Evolutionary conservation across 805 yeast species (phyloP).

Genomic region (Yamadazyma akitaensis): DNA sequence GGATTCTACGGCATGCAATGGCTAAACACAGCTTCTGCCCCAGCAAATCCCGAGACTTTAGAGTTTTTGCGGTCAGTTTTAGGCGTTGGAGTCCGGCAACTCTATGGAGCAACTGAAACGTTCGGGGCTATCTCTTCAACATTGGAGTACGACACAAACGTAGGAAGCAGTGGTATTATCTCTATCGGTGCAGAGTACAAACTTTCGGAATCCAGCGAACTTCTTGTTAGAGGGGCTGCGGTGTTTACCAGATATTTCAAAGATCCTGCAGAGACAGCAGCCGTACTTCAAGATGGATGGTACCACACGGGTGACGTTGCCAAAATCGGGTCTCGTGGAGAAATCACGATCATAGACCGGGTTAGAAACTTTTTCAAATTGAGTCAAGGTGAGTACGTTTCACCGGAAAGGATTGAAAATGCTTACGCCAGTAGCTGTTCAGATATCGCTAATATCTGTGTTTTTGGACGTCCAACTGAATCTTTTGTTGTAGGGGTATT

Average conservation of each 20-base stretch:
- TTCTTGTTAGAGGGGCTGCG: conserved; percentile 54
- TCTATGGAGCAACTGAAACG: conserved; percentile 71
- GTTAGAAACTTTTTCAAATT: conserved; percentile 43
- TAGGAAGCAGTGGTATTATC: conserved; percentile 48
- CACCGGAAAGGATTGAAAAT: conserved; percentile 38
- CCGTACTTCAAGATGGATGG: conserved; percentile 49
- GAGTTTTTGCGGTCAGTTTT: conserved; percentile 59
- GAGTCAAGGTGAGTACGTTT: conserved; percentile 38
- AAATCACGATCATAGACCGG: conserved; percentile 45
- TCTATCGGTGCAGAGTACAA: conserved; percentile 50
- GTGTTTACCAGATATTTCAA: conserved; percentile 48
- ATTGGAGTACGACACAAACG: conserved; percentile 37
- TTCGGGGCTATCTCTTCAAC: conserved; percentile 51
- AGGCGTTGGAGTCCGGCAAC: conserved; percentile 55
- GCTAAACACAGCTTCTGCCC: conserved; percentile 56
- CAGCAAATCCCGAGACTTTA: conserved; percentile 58
- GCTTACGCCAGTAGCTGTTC: conserved; percentile 27
- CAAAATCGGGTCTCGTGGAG: conserved; percentile 24
- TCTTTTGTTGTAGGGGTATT: conserved; percentile 25
- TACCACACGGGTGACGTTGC: conserved; percentile 54
- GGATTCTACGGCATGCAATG: conserved; percentile 28
- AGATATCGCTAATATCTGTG: conserved; percentile 22
- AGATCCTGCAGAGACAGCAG: conserved; percentile 45
- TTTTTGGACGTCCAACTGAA: conserved; percentile 28
- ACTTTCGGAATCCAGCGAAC: conserved; percentile 52